Conservation (phyloP, 805 yeast species). For the Komagataella pseudopastoris region DNA sequence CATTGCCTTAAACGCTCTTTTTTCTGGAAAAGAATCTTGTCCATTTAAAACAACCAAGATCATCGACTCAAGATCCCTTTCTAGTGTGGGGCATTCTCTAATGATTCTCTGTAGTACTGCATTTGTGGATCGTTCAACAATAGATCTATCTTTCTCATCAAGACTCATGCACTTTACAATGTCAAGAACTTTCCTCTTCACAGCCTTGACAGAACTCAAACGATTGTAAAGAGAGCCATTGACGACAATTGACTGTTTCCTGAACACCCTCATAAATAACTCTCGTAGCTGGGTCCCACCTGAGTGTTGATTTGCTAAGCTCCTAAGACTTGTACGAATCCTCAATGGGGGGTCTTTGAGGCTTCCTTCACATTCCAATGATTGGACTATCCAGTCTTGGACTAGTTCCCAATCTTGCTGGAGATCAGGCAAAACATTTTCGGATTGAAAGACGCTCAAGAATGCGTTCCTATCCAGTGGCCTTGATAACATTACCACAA, state of each 20-base stretch:
- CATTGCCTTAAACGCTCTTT: neutral
- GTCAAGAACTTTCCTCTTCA: neutral
- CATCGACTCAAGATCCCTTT: neutral
- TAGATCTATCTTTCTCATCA: neutral
- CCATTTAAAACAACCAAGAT: neutral
- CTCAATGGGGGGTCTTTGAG: neutral
- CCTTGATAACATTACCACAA: neutral
- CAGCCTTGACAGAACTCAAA: neutral
- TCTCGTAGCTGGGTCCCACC: neutral
- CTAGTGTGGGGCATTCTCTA: neutral
- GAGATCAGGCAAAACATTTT: slow-evolving; percentile 4
- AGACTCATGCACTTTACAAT: neutral
- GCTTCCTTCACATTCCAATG: neutral
- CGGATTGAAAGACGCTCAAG: neutral
- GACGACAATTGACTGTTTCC: neutral
- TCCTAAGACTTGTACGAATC: neutral
- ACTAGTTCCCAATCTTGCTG: slow-evolving; percentile 10
- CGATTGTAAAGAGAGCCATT: neutral
- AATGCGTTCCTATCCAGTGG: neutral
- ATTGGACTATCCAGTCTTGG: slow-evolving; percentile 14
- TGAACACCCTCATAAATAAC: neutral
- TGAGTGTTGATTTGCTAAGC: neutral
- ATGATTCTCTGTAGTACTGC: neutral
- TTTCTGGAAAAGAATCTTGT: neutral
- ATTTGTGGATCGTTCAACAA: neutral